Percentiles rank a stretch among this genome's conserved stretches.
These are phyloP conservation scores for Alternaria arborescens DNA, from an alignment of 2,329 filamentous ascomycete genomes.

Conservation along the genomic window DNA sequence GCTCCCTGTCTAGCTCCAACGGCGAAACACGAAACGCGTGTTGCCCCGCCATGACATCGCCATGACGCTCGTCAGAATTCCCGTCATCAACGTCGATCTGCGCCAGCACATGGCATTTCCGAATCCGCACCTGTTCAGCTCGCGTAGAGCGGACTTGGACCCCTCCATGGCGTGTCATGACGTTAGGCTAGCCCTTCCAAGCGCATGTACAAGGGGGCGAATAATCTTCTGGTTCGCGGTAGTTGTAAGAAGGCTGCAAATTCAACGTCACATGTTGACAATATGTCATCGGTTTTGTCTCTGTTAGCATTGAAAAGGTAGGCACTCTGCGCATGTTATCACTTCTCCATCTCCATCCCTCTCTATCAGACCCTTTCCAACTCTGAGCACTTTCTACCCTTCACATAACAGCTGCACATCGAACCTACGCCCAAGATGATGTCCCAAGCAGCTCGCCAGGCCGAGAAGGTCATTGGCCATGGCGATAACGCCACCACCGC, in stretches of 20 bases:
- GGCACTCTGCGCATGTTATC: slow-evolving; percentile 5
- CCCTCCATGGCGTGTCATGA: slow-evolving; percentile 41
- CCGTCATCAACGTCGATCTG: slow-evolving; percentile 26
- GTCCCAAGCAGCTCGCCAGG: slow-evolving; percentile 67
- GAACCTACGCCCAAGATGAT: slow-evolving; percentile 38
- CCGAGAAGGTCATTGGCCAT: slow-evolving; percentile 75
- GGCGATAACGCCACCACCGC: slow-evolving; percentile 68
- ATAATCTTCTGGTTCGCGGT: slow-evolving; percentile 26
- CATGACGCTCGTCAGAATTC: slow-evolving; percentile 33
- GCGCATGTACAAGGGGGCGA: slow-evolving; percentile 37
- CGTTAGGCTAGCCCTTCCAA: slow-evolving; percentile 35
- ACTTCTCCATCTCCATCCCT: not conserved
- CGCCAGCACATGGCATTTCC: slow-evolving; percentile 25
- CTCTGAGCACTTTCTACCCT: not conserved
- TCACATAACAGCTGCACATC: slow-evolving; percentile 3
- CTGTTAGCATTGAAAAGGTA: slow-evolving; percentile 25
- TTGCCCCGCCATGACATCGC: slow-evolving; percentile 39
- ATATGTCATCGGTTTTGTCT: slow-evolving; percentile 36
- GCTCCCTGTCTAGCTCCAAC: slow-evolving; percentile 20
- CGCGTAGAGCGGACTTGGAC: slow-evolving; percentile 23
- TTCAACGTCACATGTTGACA: slow-evolving; percentile 20
- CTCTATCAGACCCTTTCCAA: not conserved
- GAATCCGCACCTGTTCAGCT: slow-evolving; percentile 10
- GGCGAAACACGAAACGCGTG: slow-evolving; percentile 16
- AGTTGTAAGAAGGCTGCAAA: slow-evolving; percentile 28